Conservation (phyloP, 495 filamentous ascomycete species). For the Penicillium turbatum region DNA sequence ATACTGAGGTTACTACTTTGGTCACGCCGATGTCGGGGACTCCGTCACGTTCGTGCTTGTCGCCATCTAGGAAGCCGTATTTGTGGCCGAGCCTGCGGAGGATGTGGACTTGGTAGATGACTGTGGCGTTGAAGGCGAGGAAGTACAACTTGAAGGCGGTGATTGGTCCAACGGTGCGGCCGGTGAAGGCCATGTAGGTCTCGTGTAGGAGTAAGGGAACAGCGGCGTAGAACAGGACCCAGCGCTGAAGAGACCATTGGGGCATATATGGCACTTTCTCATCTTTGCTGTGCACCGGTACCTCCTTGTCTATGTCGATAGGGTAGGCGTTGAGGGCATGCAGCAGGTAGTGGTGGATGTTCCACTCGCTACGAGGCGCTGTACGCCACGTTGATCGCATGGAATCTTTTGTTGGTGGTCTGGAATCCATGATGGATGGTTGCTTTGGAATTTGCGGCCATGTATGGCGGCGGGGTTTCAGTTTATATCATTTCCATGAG, state of each 20-base stretch:
- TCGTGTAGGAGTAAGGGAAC: conserved; percentile 37
- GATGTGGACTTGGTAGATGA: conserved; percentile 34
- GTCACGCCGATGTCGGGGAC: conserved; percentile 29
- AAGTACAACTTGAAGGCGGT: conserved; percentile 38
- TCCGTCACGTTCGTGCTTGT: conserved; percentile 32
- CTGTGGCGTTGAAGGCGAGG: conserved; percentile 32
- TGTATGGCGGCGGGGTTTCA: neutral
- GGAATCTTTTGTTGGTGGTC: conserved; percentile 36
- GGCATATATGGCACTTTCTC: conserved; percentile 38
- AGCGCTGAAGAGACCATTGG: conserved; percentile 36
- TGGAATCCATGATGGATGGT: conserved; percentile 21
- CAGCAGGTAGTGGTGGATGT: conserved; percentile 31
- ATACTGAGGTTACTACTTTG: conserved; percentile 28
- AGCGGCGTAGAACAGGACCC: conserved; percentile 36
- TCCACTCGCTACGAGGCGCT: conserved; percentile 33
- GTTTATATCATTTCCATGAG: conserved; percentile 16
- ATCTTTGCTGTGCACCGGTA: conserved; percentile 36
- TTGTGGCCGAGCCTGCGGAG: conserved; percentile 30
- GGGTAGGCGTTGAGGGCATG: conserved; percentile 36
- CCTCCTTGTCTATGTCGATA: conserved; percentile 27
- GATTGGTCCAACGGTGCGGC: conserved; percentile 27
- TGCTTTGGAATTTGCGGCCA: neutral
- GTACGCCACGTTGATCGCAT: conserved; percentile 44
- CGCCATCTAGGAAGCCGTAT: conserved; percentile 30
- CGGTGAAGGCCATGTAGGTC: conserved; percentile 28